Evolutionary conservation across 352 stramenopile genomes (phyloP).

Genomic region (Phytophthora tentaculata): DNA sequence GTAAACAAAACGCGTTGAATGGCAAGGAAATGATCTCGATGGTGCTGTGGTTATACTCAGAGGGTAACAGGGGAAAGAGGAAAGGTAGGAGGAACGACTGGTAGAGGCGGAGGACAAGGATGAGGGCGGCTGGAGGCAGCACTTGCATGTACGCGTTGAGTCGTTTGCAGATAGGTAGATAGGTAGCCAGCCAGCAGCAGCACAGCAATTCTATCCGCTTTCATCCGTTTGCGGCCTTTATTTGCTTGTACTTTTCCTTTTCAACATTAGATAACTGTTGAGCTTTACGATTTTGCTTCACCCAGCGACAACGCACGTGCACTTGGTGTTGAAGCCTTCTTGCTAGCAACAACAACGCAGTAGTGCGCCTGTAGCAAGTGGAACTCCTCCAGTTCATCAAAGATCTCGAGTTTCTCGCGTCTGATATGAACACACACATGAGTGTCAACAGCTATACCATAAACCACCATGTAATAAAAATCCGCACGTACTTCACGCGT

Average conservation of each 20-base stretch:
- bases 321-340: conserved; percentile 34
- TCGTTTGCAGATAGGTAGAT: conserved; percentile 40
- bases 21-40: conserved; percentile 29
- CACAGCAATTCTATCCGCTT: conserved; percentile 33
- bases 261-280: conserved; percentile 14
- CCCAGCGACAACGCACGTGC: conserved; percentile 43
- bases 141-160: conserved; percentile 25
- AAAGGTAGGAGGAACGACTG: conserved; percentile 27
- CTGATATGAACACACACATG: conserved; percentile 34
- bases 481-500: conserved; percentile 58
- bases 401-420: conserved; percentile 89
- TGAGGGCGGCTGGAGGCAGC: conserved; percentile 15
- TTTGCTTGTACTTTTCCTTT: conserved; percentile 5
- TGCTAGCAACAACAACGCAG: conserved; percentile 86
- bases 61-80: conserved; percentile 17
- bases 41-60: conserved; percentile 15
- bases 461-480: not conserved
- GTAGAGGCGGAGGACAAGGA: conserved; percentile 33
- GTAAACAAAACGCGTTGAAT: conserved; percentile 25
- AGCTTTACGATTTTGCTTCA: conserved; percentile 24
- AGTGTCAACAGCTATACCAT: conserved; percentile 3
- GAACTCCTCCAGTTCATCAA: conserved; percentile 94
- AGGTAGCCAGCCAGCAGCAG: conserved; percentile 34
- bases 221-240: conserved; percentile 32
- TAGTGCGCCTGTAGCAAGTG: conserved; percentile 93